Conservation (phyloP, 345 rosid genomes). For the Turnera subulata region DNA sequence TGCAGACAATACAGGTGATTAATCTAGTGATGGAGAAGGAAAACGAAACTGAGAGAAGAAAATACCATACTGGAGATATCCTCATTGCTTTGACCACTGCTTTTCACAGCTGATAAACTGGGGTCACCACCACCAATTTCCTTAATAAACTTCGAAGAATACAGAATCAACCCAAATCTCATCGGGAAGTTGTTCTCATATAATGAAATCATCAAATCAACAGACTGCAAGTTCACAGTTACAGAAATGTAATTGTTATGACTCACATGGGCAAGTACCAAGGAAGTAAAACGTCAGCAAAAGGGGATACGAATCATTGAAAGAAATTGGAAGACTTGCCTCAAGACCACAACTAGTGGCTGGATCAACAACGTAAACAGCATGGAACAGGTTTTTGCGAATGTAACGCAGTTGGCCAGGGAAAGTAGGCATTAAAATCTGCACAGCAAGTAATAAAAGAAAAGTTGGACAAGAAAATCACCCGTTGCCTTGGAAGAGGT, state of each 20-base stretch:
- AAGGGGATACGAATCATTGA: not conserved
- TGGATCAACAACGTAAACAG: conserved; percentile 92
- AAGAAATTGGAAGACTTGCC: conserved; percentile 42
- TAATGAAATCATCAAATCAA: conserved; percentile 64
- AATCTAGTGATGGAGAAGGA: conserved; percentile 1
- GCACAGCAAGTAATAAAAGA: conserved; percentile 25
- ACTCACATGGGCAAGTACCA: conserved; percentile 7
- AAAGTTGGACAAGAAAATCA: conserved; percentile 20
- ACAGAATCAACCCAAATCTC: conserved; percentile 88
- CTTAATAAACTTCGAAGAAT: conserved; percentile 65
- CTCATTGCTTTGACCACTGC: conserved; percentile 45
- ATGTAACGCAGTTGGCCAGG: conserved; percentile 94
- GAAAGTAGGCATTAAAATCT: conserved; percentile 98
- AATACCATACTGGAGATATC: conserved; percentile 89
- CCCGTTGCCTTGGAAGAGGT: conserved; percentile 9
- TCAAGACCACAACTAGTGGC: conserved; percentile 82
- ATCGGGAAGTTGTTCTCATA: conserved; percentile 79
- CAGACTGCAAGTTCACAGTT: conserved; percentile 52
- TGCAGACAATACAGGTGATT: not conserved
- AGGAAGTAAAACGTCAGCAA: not conserved
- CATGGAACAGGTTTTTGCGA: conserved; percentile 92
- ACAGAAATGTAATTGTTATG: conserved; percentile 8
- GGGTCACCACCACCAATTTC: conserved; percentile 47
- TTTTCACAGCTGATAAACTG: conserved; percentile 32
- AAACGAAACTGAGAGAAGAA: conserved; percentile 17